phyloP scores from a whole-genome alignment of 495 filamentous ascomycete species.

The Amorphotheca resinae region DNA sequence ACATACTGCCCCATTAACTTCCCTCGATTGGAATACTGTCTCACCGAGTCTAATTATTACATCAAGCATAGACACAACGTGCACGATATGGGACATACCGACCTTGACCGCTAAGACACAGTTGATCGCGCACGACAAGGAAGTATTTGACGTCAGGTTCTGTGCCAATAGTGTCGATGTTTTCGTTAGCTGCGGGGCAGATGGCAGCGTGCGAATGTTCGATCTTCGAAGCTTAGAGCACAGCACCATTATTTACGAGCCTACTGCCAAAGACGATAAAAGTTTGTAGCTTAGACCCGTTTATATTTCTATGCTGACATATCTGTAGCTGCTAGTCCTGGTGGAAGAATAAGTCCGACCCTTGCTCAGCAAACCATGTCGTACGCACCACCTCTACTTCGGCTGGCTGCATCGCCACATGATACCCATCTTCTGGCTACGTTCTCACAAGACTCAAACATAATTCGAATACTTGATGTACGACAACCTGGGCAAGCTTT shows the following conservation, averaged over 20 bases:
- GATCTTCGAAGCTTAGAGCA: constrained; percentile 93
- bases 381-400: constrained; percentile 72
- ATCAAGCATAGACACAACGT: constrained; percentile 96
- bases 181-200: constrained; percentile 94
- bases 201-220: constrained; percentile 98
- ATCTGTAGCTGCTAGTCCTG: constrained; percentile 18
- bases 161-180: constrained; percentile 94
- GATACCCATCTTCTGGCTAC: constrained; percentile 93
- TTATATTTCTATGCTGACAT: background rate
- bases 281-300: constrained; percentile 33
- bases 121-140: constrained; percentile 96
- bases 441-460: constrained; percentile 83
- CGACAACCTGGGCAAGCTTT: constrained; percentile 93
- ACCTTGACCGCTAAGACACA: constrained; percentile 97
- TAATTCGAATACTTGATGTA: constrained; percentile 92
- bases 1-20: constrained; percentile 92
- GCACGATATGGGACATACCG: constrained; percentile 99
- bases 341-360: constrained; percentile 46
- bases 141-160: constrained; percentile 97
- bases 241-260: constrained; percentile 98
- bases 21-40: constrained; percentile 94
- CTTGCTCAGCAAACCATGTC: constrained; percentile 60
- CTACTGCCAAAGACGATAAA: constrained; percentile 77
- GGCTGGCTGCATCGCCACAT: constrained; percentile 88
- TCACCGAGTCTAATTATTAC: constrained; percentile 96